Conservation (phyloP, 2,329 filamentous ascomycete genomes). For the Beauveria australis region DNA sequence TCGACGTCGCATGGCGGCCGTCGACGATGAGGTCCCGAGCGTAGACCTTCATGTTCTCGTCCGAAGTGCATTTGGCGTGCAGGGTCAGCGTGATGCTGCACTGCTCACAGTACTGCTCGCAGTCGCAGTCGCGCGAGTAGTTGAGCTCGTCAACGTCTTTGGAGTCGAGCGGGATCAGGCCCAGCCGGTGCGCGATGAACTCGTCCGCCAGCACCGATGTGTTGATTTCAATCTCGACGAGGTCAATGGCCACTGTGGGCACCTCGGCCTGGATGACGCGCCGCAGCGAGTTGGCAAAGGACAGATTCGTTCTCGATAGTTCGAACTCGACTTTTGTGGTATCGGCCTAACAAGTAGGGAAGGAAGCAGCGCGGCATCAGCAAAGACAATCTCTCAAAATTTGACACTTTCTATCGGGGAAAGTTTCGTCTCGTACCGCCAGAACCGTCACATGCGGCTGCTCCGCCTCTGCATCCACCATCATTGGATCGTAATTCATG, state of each 20-base stretch:
- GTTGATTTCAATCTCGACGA: slow-evolving; percentile 88
- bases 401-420: not conserved
- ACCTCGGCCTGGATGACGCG: slow-evolving; percentile 90
- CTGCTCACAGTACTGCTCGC: slow-evolving; percentile 87
- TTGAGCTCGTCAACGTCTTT: slow-evolving; percentile 74
- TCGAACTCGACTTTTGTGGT: slow-evolving; percentile 81
- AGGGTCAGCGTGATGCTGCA: slow-evolving; percentile 82
- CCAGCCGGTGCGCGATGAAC: slow-evolving; percentile 87
- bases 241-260: slow-evolving; percentile 87
- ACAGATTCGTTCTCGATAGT: slow-evolving; percentile 78
- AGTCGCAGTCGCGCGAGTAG: slow-evolving; percentile 92
- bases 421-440: slow-evolving; percentile 35
- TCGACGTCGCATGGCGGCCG: slow-evolving; percentile 61
- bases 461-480: slow-evolving; percentile 49
- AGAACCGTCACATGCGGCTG: slow-evolving; percentile 53
- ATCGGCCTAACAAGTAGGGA: slow-evolving; percentile 54
- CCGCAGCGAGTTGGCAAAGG: slow-evolving; percentile 87
- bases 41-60: slow-evolving; percentile 89
- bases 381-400: not conserved
- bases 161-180: slow-evolving; percentile 79
- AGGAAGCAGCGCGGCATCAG: slow-evolving; percentile 10
- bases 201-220: slow-evolving; percentile 95
- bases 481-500: slow-evolving; percentile 55
- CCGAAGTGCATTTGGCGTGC: slow-evolving; percentile 75
- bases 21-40: slow-evolving; percentile 77